These are phyloP conservation scores for Quercus variabilis DNA, from an alignment of 306 rosid species.

Conservation along the genomic window DNA sequence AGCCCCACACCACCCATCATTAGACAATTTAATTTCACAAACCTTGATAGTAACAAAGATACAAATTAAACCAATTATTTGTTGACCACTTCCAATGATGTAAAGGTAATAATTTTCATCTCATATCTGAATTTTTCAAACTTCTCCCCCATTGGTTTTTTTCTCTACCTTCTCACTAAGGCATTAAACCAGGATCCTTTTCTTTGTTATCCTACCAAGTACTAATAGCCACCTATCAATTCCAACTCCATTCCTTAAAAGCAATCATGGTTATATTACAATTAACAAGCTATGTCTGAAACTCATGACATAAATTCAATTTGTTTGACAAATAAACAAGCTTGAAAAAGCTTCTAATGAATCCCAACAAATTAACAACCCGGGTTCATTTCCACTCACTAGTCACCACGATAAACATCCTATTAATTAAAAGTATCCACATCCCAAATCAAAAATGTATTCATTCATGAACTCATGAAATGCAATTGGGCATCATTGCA, in stretches of 20 bases:
- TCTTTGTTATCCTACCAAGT: not conserved
- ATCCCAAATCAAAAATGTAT: not conserved
- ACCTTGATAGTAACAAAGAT: not conserved
- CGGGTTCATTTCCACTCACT: not conserved
- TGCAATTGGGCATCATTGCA: not conserved
- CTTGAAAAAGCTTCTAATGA: not conserved
- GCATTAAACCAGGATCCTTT: not conserved
- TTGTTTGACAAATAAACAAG: not conserved
- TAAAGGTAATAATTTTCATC: not conserved
- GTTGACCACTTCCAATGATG: not conserved
- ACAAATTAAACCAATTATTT: not conserved
- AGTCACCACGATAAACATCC: not conserved
- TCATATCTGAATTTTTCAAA: not conserved
- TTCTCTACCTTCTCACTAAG: not conserved
- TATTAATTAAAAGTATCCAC: not conserved
- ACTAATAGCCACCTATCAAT: not conserved
- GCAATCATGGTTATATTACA: not conserved
- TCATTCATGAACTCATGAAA: not conserved
- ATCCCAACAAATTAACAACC: conserved; percentile 4
- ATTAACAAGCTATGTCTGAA: not conserved
- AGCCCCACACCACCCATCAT: not conserved
- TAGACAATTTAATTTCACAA: not conserved
- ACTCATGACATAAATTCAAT: not conserved
- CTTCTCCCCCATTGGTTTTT: not conserved
- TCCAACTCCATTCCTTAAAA: not conserved